Base-by-base conservation (phyloP, 768 basidiomycete species). In the Polyporus arcularius region DNA sequence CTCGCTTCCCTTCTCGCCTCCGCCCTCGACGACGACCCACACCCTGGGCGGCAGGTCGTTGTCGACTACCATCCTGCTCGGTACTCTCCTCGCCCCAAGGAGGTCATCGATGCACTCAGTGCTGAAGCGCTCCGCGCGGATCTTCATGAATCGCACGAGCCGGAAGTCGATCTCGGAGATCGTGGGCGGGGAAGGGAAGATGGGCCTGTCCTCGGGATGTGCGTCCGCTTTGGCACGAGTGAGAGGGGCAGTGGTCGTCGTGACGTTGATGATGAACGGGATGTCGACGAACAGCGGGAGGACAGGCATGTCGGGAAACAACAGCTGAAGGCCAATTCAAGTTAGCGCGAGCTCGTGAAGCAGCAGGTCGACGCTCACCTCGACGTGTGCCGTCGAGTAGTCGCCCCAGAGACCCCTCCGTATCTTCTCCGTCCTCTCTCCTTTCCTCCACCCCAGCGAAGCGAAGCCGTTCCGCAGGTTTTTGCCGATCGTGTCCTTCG, bases 221-320 rank as follows among this genome's bases (percentile, higher is more conserved):
- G 47, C 49, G 12, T 43, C 47, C 1, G 51, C 57, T 14, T 55
- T 53, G 12, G 53, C 40, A 12, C 54, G 62, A 0, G 48, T 47
- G 14, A 58, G 31, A 1, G 57, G 57, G 8, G 58, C 47, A 26
- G 55, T 60, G 5, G 41, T 42, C 12, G 61, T 60, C 30, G 48
- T 41, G 47, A 68, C 40, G 15, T 45, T 49, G 53, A 68, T 53
- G 4, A 49, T 49, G 40, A 66, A 64, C 21, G 65, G 67, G 12
- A 68, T 61, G 4, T 28, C 26, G 0, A 53, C 40, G 51, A 53
- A 59, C 0, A 66, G 41, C 9, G 62, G 65, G 4, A 60, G 38
- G 8, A 39, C 63, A 9, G 49, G 35, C 7, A 63, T n/a, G 10
- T 61, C 49, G 1, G 61, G 67, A 14, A 64, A 11, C 30, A 18